A percentile compares a stretch with the other conserved stretches of the same genome.
These are phyloP conservation scores for Fraxinus ornus DNA, from an alignment of 305 asterid species.

Conservation along the genomic window DNA sequence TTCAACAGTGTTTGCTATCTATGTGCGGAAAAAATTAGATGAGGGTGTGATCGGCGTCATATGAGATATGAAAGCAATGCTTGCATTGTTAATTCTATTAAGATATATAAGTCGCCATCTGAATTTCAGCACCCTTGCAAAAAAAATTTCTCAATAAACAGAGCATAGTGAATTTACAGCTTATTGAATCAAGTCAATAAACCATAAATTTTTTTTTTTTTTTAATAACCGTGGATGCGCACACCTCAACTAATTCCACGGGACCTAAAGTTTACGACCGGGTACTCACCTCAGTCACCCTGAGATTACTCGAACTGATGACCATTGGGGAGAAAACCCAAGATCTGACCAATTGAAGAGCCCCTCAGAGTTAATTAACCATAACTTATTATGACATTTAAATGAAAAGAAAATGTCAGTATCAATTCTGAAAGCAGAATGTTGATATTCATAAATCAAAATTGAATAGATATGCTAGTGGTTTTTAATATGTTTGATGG, in stretches of 20 bases:
- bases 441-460: not conserved
- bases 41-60: not conserved
- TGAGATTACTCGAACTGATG: too few relatives aligned
- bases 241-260: too few relatives aligned
- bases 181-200: not conserved
- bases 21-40: not conserved
- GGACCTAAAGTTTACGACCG: too few relatives aligned
- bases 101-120: not conserved
- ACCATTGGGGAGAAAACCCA: too few relatives aligned
- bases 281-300: too few relatives aligned
- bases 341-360: too few relatives aligned
- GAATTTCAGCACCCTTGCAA: not conserved
- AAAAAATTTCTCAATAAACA: not conserved
- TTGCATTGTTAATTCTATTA: not conserved
- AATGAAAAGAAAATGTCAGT: not conserved
- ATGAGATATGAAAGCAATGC: not conserved
- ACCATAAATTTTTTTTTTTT: not conserved
- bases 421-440: slow-evolving; percentile 2
- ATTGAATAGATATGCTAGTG: not conserved
- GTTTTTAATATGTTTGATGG: slow-evolving; percentile 12
- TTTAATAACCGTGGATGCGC: too few relatives aligned
- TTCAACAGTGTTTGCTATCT: not conserved
- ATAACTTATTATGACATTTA: not conserved
- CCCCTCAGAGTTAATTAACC: too few relatives aligned
- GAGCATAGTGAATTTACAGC: not conserved